Conservation (phyloP, 352 stramenopile species). For the Thalassiosira allenii region DNA sequence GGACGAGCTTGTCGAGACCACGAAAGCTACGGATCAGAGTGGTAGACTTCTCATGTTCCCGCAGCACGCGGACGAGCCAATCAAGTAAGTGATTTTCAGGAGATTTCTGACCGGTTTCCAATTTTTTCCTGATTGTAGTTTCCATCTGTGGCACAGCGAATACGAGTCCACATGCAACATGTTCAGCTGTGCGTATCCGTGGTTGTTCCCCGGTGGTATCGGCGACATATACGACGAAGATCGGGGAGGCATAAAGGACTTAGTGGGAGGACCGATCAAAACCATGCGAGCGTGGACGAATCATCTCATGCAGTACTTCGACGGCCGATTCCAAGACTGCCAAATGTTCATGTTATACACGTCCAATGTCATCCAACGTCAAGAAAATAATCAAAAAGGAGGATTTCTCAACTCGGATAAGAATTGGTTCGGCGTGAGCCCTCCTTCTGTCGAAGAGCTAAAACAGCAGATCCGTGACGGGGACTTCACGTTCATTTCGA, state of each 20-base stretch:
- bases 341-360: slow-evolving; percentile 35
- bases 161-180: slow-evolving; percentile 19
- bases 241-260: slow-evolving; percentile 15
- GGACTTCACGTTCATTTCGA: slow-evolving; percentile 21
- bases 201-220: slow-evolving; percentile 43
- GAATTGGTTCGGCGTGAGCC: slow-evolving; percentile 17
- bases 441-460: slow-evolving; percentile 36
- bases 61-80: slow-evolving; percentile 8
- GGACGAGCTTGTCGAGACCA: slow-evolving; percentile 7
- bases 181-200: slow-evolving; percentile 35
- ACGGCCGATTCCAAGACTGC: slow-evolving; percentile 41
- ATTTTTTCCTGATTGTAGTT: background rate
- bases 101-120: background rate
- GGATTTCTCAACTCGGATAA: slow-evolving; percentile 28
- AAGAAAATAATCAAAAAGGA: slow-evolving; percentile 33
- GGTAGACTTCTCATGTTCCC: slow-evolving; percentile 21
- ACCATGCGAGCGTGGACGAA: slow-evolving; percentile 18
- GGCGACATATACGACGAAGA: slow-evolving; percentile 39
- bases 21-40: slow-evolving; percentile 3
- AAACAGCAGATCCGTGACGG: slow-evolving; percentile 4
- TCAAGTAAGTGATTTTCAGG: slow-evolving; percentile 26
- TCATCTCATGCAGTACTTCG: slow-evolving; percentile 42
- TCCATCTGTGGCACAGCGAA: slow-evolving; percentile 23
- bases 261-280: no score
- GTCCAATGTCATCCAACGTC: slow-evolving; percentile 31